Percentiles rank a stretch among this genome's conserved stretches.
Conservation (phyloP, 805 yeast genomes). For the Candida vaughaniae region DNA sequence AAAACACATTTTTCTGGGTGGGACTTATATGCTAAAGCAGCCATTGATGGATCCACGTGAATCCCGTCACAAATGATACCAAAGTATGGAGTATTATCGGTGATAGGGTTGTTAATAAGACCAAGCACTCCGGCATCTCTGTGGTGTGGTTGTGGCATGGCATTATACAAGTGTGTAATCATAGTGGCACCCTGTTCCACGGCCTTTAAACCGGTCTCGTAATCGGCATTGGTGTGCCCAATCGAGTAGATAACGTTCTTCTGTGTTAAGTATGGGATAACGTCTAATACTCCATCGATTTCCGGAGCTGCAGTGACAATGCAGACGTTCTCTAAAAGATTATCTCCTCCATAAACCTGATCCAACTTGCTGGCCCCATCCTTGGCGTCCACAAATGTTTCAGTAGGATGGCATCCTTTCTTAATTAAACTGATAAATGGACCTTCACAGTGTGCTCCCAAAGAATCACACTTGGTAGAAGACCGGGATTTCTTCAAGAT, state of each 20-base stretch:
- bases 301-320: slow-evolving; percentile 56
- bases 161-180: slow-evolving; percentile 61
- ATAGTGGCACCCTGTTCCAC: slow-evolving; percentile 53
- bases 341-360: slow-evolving; percentile 36
- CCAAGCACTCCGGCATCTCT: slow-evolving; percentile 59
- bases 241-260: slow-evolving; percentile 41
- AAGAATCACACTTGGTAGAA: slow-evolving; percentile 36
- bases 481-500: slow-evolving; percentile 35
- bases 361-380: slow-evolving; percentile 28
- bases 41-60: slow-evolving; percentile 57
- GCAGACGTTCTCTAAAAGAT: slow-evolving; percentile 33
- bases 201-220: slow-evolving; percentile 41
- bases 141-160: slow-evolving; percentile 63
- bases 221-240: slow-evolving; percentile 48
- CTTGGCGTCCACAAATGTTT: slow-evolving; percentile 40
- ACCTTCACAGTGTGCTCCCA: slow-evolving; percentile 63
- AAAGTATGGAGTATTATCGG: slow-evolving; percentile 40
- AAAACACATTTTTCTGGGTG: slow-evolving; percentile 53
- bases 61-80: slow-evolving; percentile 60
- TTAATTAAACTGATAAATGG: slow-evolving; percentile 51
- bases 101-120: slow-evolving; percentile 33
- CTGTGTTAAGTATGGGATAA: slow-evolving; percentile 35
- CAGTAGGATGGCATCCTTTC: slow-evolving; percentile 52
- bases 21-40: slow-evolving; percentile 48
- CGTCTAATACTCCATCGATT: slow-evolving; percentile 43